Percentiles rank a stretch among this genome's conserved stretches.
Conservation (phyloP, 2,329 filamentous ascomycete species). For the Fusarium verticillioides region DNA sequence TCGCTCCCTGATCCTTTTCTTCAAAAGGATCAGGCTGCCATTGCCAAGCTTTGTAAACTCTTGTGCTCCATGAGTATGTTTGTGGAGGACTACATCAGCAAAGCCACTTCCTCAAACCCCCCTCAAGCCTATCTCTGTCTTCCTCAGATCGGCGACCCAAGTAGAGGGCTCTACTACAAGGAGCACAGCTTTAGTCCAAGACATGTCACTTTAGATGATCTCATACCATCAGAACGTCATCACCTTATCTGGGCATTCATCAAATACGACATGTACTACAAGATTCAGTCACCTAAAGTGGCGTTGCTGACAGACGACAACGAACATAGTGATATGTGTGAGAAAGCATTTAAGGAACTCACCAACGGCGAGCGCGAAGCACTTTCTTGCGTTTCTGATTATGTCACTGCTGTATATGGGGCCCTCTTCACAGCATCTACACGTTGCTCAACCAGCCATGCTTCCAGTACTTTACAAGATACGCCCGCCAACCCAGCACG, state of each 20-base stretch:
- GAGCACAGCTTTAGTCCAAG: not conserved
- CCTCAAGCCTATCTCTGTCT: conserved; percentile 16
- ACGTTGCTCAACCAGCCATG: not conserved
- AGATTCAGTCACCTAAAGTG: not conserved
- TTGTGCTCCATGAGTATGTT: conserved; percentile 11
- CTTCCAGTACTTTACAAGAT: too few species aligned
- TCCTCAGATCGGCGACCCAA: not conserved
- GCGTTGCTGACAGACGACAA: too few species aligned
- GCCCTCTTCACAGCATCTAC: not conserved
- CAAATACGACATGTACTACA: not conserved
- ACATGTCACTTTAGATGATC: not conserved
- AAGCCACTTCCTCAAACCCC: conserved; percentile 10
- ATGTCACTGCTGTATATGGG: not conserved
- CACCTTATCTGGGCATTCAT: not conserved
- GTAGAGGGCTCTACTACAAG: not conserved
- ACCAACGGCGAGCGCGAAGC: not conserved
- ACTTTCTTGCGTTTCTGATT: not conserved
- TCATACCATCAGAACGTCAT: not conserved
- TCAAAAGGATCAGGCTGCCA: not conserved
- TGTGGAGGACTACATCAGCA: conserved; percentile 29
- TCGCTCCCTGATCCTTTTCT: not conserved
- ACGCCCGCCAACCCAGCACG: not conserved
- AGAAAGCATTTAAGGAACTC: too few species aligned
- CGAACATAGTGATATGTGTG: not conserved
- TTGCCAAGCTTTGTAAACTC: not conserved